phyloP scores from a whole-genome alignment of 768 basidiomycete species.

The Paxillus rubicundulus region DNA sequence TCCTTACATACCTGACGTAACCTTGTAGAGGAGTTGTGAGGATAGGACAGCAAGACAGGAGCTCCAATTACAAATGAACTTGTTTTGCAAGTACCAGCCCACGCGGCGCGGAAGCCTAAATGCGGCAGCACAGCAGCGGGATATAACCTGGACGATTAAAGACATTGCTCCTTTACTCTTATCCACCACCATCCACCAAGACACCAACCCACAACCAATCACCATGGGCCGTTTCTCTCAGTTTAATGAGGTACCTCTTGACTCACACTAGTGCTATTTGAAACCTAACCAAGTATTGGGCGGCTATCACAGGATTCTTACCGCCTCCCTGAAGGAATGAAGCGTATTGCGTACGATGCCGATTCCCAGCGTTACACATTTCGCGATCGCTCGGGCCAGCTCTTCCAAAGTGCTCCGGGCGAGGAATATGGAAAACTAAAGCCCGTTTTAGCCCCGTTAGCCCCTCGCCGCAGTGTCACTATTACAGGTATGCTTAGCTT shows the following conservation, averaged over 20 bases:
- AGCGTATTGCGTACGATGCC: constrained; percentile 51
- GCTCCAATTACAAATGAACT: no score
- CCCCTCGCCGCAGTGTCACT: constrained; percentile 26
- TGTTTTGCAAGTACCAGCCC: no score
- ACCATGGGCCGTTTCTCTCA: constrained; percentile 20
- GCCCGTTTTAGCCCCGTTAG: constrained; percentile 28
- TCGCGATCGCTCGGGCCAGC: constrained; percentile 40
- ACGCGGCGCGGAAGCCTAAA: no score
- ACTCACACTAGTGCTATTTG: neutral
- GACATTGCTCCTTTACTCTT: neutral
- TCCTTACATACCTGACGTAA: no score
- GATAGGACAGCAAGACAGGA: no score
- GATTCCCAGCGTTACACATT: constrained; percentile 53
- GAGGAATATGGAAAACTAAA: constrained; percentile 43
- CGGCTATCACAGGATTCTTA: constrained; percentile 28
- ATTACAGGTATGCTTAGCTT: constrained; percentile 18
- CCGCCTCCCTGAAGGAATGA: constrained; percentile 43
- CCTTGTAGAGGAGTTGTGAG: no score
- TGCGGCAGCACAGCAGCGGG: no score
- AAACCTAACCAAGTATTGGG: neutral
- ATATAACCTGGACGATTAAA: neutral
- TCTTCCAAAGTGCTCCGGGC: constrained; percentile 47
- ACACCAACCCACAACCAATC: neutral
- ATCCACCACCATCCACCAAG: constrained; percentile 5
- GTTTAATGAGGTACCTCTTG: constrained; percentile 20